These are phyloP conservation scores for Cyathus striatus DNA, from an alignment of 768 basidiomycete genomes.

Conservation along the genomic window DNA sequence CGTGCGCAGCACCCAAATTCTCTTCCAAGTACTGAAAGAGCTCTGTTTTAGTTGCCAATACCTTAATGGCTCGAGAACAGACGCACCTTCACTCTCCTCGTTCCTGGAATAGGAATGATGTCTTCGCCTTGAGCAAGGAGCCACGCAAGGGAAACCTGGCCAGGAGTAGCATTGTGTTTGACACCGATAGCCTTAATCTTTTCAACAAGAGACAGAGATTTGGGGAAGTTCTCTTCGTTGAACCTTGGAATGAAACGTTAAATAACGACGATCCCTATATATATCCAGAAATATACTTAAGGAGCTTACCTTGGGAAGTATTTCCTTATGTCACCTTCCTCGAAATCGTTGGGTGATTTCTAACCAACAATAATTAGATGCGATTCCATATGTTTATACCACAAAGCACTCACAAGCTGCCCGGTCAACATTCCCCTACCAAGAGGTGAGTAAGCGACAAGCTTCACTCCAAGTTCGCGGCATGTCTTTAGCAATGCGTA, in stretches of 20 bases:
- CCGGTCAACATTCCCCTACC: conserved; percentile 50
- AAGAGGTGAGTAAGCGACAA: conserved; percentile 49
- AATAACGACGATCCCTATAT: no score
- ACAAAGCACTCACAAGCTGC: conserved; percentile 29
- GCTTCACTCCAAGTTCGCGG: conserved; percentile 42
- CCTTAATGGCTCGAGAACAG: no score
- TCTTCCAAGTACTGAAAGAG: conserved; percentile 41
- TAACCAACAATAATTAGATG: conserved; percentile 7
- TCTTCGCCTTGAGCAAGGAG: conserved; percentile 41
- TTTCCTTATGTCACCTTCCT: conserved; percentile 32
- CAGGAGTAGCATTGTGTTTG: conserved; percentile 34
- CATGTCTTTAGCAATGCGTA: conserved; percentile 36
- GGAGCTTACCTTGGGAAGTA: conserved; percentile 24
- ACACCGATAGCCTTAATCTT: conserved; percentile 29
- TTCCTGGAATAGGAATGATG: conserved; percentile 45
- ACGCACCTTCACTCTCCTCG: conserved; percentile 31
- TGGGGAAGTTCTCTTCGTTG: conserved; percentile 40
- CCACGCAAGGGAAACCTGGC: conserved; percentile 48
- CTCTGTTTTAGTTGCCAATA: no score
- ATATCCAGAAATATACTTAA: no score
- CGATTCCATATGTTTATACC: no score
- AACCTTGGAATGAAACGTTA: conserved; percentile 20
- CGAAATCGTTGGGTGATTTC: conserved; percentile 34
- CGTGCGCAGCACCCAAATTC: conserved; percentile 29
- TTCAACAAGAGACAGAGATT: conserved; percentile 34